These are phyloP conservation scores for Aspergillus versicolor DNA, from an alignment of 2,329 filamentous ascomycete genomes.

Conservation along the genomic window DNA sequence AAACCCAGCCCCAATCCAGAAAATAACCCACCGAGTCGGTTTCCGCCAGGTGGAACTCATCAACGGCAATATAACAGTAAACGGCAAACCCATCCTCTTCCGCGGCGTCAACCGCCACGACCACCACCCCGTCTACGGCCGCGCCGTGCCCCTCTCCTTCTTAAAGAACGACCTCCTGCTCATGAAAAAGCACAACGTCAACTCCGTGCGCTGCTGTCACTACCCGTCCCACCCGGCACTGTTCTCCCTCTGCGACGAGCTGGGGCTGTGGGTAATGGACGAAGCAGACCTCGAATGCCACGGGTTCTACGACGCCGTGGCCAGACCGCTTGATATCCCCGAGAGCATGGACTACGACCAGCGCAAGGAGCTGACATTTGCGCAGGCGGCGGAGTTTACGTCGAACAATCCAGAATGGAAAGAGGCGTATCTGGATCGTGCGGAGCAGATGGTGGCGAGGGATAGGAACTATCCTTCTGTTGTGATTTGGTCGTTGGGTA, in stretches of 20 bases:
- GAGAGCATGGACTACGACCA: slow-evolving; percentile 61
- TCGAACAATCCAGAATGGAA: slow-evolving; percentile 33
- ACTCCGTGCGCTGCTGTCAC: slow-evolving; percentile 67
- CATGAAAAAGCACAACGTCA: slow-evolving; percentile 71
- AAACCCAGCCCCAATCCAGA: slow-evolving; percentile 15
- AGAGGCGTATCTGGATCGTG: slow-evolving; percentile 66
- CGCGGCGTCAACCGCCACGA: slow-evolving; percentile 69
- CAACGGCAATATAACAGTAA: slow-evolving; percentile 56
- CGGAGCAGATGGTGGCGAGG: slow-evolving; percentile 62
- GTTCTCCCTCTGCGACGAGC: slow-evolving; percentile 33
- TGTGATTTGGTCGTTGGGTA: slow-evolving; percentile 72
- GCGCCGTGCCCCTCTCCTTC: slow-evolving; percentile 62
- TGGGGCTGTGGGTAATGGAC: slow-evolving; percentile 38
- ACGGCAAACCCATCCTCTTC: slow-evolving; percentile 60
- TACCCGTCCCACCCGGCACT: slow-evolving; percentile 53
- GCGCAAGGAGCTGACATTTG: slow-evolving; percentile 49
- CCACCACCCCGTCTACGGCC: slow-evolving; percentile 64
- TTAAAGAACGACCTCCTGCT: slow-evolving; percentile 62
- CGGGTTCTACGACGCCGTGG: slow-evolving; percentile 35
- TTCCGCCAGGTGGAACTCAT: slow-evolving; percentile 63
- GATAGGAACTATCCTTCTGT: slow-evolving; percentile 72
- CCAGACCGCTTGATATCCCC: slow-evolving; percentile 53
- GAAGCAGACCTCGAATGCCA: slow-evolving; percentile 41
- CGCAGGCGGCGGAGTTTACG: slow-evolving; percentile 26
- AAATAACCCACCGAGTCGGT: slow-evolving; percentile 56